phyloP scores from a whole-genome alignment of 257 asterid genomes.

The Capsicum chinense region DNA sequence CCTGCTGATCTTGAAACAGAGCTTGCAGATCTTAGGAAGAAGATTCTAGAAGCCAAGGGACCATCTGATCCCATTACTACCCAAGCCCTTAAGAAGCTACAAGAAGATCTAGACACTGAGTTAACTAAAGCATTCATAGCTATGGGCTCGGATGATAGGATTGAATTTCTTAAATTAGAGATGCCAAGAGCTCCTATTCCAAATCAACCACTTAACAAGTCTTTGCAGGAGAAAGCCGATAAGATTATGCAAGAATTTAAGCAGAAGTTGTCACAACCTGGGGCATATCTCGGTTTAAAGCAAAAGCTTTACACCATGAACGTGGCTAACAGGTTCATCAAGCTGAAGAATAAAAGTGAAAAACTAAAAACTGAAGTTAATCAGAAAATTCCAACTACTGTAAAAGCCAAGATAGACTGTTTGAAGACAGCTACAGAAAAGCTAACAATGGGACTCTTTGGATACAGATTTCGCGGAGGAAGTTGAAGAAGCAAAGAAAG shows the following conservation, averaged over 20 bases:
- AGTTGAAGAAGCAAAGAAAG: constrained; percentile 38
- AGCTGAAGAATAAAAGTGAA: constrained; percentile 48
- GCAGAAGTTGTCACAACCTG: constrained; percentile 65
- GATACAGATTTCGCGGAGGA: constrained; percentile 44
- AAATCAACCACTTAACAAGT: constrained; percentile 38
- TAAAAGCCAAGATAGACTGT: constrained; percentile 43
- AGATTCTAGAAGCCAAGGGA: constrained; percentile 56
- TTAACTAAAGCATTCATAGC: constrained; percentile 66
- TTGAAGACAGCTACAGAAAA: constrained; percentile 46
- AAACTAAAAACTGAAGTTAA: constrained; percentile 53
- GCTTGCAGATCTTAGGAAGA: constrained; percentile 62
- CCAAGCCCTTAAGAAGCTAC: constrained; percentile 57
- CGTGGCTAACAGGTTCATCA: constrained; percentile 42
- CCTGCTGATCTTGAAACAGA: constrained; percentile 59
- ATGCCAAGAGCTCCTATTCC: constrained; percentile 44
- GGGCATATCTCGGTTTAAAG: constrained; percentile 49
- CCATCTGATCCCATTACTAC: constrained; percentile 45
- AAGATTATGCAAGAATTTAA: constrained; percentile 49
- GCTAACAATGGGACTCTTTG: constrained; percentile 35
- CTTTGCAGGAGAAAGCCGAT: constrained; percentile 50
- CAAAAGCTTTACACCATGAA: constrained; percentile 56
- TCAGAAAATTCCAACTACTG: constrained; percentile 44
- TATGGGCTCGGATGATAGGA: constrained; percentile 62
- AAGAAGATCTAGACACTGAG: constrained; percentile 60
- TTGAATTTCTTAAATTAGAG: constrained; percentile 55